These are phyloP conservation scores for Colletotrichum sublineola DNA, from an alignment of 2,329 filamentous ascomycete genomes.

Conservation along the genomic window DNA sequence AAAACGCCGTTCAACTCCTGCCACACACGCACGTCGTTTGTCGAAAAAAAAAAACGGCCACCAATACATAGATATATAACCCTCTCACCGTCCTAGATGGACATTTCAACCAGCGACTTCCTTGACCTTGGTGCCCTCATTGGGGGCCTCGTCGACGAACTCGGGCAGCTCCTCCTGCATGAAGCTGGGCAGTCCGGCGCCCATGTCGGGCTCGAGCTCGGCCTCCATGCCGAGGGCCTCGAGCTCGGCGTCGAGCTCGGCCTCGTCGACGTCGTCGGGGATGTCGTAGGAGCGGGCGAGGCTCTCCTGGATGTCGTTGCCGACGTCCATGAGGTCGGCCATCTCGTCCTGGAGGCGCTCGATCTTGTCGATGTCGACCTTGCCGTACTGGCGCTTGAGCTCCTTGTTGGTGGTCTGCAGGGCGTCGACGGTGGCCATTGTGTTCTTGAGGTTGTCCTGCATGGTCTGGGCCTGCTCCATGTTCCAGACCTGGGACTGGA, in stretches of 20 bases:
- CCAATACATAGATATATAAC: not conserved
- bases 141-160: conserved; percentile 93
- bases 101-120: conserved; percentile 74
- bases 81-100: not conserved
- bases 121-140: conserved; percentile 82
- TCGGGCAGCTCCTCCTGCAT: conserved; percentile 89
- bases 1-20: conserved; percentile 7
- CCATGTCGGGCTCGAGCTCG: conserved; percentile 82
- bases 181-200: conserved; percentile 79
- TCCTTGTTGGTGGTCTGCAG: conserved; percentile 98
- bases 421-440: conserved; percentile 97
- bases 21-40: no score
- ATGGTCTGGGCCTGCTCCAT: conserved; percentile 99
- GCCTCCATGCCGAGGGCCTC: conserved; percentile 95
- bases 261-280: conserved; percentile 96
- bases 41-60: not conserved
- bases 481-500: conserved; percentile 96
- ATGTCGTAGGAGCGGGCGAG: conserved; percentile 93
- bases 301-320: conserved; percentile 98
- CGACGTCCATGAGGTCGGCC: conserved; percentile 97
- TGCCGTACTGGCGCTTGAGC: conserved; percentile 93
- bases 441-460: conserved; percentile 98
- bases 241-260: conserved; percentile 94
- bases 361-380: conserved; percentile 97
- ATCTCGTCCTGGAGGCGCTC: conserved; percentile 99